phyloP scores from a whole-genome alignment of 2,329 filamentous ascomycete species.

The Aspergillus pseudotamarii region DNA sequence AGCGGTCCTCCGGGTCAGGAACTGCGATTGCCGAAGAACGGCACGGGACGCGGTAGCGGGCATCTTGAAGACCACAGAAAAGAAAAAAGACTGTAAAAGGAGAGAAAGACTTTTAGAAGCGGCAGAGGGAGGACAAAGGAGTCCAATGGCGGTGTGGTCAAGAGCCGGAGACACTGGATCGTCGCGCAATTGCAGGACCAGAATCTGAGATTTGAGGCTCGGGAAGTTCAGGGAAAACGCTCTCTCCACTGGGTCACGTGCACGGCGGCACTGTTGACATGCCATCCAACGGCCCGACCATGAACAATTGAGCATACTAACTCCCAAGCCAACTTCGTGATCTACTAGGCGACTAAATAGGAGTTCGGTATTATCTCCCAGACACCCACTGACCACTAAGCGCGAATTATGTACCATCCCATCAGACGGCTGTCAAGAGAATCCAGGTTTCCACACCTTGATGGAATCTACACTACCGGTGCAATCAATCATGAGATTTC shows the following conservation, averaged over 20 bases:
- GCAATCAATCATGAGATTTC: no score
- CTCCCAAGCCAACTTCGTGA: not conserved
- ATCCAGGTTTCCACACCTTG: no score
- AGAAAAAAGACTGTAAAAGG: constrained; percentile 28
- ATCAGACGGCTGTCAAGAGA: not conserved
- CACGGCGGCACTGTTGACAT: not conserved
- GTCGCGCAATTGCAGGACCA: constrained; percentile 40
- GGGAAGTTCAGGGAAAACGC: constrained; percentile 45
- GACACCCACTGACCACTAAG: not conserved
- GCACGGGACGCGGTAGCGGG: constrained; percentile 47
- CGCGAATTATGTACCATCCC: not conserved
- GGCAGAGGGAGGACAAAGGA: constrained; percentile 34
- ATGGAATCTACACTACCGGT: no score
- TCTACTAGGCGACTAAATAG: not conserved
- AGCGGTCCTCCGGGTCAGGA: constrained; percentile 48
- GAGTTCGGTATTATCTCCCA: not conserved
- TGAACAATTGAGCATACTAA: not conserved
- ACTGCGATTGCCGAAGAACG: constrained; percentile 51
- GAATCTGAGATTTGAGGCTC: constrained; percentile 44
- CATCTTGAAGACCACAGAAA: constrained; percentile 42
- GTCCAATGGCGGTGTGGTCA: constrained; percentile 45
- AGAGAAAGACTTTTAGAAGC: constrained; percentile 32
- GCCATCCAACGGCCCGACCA: not conserved
- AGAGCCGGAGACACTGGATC: constrained; percentile 30
- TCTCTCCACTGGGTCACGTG: constrained; percentile 21